Base-by-base conservation (phyloP, 805 yeast genomes). In the Ogataea naganishii region DNA sequence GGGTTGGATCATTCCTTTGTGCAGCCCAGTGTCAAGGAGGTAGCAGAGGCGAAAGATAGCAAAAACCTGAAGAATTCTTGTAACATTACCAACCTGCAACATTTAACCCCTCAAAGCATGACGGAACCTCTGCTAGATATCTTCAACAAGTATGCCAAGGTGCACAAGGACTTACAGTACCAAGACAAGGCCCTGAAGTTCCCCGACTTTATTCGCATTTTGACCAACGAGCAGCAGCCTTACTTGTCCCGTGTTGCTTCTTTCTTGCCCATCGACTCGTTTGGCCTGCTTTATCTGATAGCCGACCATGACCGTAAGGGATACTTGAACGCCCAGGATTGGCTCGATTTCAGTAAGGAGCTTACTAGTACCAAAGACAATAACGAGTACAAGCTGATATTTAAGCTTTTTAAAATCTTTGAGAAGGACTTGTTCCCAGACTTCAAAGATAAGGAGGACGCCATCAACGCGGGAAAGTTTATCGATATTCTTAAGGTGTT, bases 301-400 rank as follows among this genome's bases (percentile, higher is more conserved):
- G 84, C 95, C 11, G 97, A 89, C 57, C 72, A 72, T 35, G 64
- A 67, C 23, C 62, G 66, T 33, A 72, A 73, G 40, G 96, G 96
- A 6, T 75, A 66, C 35, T 26, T 54, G 15, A 44, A 49, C 17
- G 44, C 41, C 21, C 52, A 62, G 16, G 96, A 89, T 49, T 89
- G 94, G 80, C 58, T 72, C 29, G 66, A 68, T 24, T 82, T 89
- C 49, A 75, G 81, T 44, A 64, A 68, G 36, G 65, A 64, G 20
- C 54, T 71, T 6, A 19, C 53, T 5, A 41, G 69, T 25, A 55
- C 74, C 31, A 66, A 64, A 38, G 53, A 62, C 33, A 58, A 66
- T 31, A 67, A 64, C 28, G 72, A 69, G 45, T 62, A 61, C 43
- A 62, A 67, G 33, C 50, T 75, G 14, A 49, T 76, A 14, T 76